Conservation (phyloP, 2,329 filamentous ascomycete species). For the Neopestalotiopsis rosae region DNA sequence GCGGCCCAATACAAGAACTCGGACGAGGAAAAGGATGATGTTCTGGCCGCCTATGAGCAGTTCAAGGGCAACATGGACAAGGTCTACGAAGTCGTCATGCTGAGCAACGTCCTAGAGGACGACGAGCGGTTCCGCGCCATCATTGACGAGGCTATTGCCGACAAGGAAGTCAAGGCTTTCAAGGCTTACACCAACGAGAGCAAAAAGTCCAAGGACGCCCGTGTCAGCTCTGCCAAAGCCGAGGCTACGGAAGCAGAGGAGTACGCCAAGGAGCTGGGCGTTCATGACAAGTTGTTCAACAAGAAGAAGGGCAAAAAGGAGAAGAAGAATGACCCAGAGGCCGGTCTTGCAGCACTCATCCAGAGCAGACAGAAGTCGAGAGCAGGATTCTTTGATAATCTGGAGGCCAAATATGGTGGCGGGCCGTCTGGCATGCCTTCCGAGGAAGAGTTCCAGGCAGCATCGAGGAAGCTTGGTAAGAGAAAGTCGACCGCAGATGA, state of each 20-base stretch:
- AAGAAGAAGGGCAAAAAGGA: conserved; percentile 53
- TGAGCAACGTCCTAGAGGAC: conserved; percentile 82
- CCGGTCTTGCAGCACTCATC: conserved; percentile 75
- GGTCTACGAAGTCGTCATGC: conserved; percentile 84
- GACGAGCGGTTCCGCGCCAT: conserved; percentile 83
- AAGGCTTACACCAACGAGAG: conserved; percentile 75
- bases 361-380: conserved; percentile 71
- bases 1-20: conserved; percentile 81
- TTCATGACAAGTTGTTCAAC: conserved; percentile 72
- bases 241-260: conserved; percentile 78
- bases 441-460: conserved; percentile 65
- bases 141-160: conserved; percentile 80
- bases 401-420: conserved; percentile 78
- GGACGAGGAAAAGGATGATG: conserved; percentile 80
- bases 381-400: conserved; percentile 68
- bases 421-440: conserved; percentile 65
- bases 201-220: conserved; percentile 64
- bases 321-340: conserved; percentile 45
- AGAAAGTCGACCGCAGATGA: conserved; percentile 36
- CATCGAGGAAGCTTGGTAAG: conserved; percentile 52
- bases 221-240: conserved; percentile 65
- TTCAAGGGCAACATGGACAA: conserved; percentile 75
- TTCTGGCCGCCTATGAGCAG: conserved; percentile 78
- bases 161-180: conserved; percentile 69
- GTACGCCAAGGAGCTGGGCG: conserved; percentile 75